Evolutionary conservation across 2,329 filamentous ascomycete genomes (phyloP).

Genomic region (Venturia pyrina): DNA sequence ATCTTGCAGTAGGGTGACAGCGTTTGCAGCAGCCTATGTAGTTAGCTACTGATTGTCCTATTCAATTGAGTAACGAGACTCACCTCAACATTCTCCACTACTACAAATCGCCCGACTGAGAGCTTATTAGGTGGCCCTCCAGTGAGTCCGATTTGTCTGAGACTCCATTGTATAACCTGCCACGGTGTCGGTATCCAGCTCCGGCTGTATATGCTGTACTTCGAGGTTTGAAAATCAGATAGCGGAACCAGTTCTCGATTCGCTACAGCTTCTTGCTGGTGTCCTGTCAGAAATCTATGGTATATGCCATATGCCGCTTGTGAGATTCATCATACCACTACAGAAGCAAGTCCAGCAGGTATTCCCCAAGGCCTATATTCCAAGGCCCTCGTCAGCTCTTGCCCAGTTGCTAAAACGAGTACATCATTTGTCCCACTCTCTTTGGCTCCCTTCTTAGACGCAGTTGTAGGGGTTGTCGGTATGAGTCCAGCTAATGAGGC

Average conservation of each 20-base stretch:
- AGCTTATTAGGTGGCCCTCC: conserved; percentile 46
- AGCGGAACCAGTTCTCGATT: conserved; percentile 61
- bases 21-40: conserved; percentile 28
- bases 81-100: conserved; percentile 43
- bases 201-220: conserved; percentile 61
- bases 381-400: conserved; percentile 59
- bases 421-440: conserved; percentile 32
- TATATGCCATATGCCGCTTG: conserved; percentile 16
- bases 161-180: conserved; percentile 64
- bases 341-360: conserved; percentile 69
- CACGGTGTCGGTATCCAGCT: conserved; percentile 58
- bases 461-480: conserved; percentile 26
- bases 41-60: neutral
- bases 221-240: conserved; percentile 53
- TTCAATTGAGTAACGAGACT: neutral
- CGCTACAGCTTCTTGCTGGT: conserved; percentile 56
- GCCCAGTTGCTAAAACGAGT: conserved; percentile 43
- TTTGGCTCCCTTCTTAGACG: conserved; percentile 16
- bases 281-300: neutral
- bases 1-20: conserved; percentile 27
- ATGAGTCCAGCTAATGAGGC: conserved; percentile 56
- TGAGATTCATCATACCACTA: conserved; percentile 41
- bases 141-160: conserved; percentile 57
- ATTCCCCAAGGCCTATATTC: conserved; percentile 70
- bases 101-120: conserved; percentile 53